Base-by-base conservation (phyloP, 1,139 yeast species). In the Zygoascus hellenicus region DNA sequence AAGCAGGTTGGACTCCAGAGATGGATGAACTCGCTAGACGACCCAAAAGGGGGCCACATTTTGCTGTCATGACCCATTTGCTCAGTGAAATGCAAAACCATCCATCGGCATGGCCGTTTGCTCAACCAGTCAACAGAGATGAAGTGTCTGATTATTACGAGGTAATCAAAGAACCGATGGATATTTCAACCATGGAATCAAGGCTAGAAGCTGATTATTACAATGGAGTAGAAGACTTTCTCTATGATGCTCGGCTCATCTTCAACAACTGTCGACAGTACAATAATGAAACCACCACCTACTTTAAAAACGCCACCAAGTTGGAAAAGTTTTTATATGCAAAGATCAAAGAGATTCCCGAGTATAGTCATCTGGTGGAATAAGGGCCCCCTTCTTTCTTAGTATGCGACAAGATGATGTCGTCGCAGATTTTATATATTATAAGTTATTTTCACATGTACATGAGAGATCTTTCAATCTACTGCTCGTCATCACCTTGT, bases 101-200 rank as follows among this genome's bases (percentile, higher is more conserved):
- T 64, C 95, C 97, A 0, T 86, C 96, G 1, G 94, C 97, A n/a
- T 92, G 98, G 98, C 98, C 99, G 28, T 94, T 94, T 67, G 79
- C 90, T 30, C 84, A 80, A 48, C 96, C 98, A 0, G 98, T 94
- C 13, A 88, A 84, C 64, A 80, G 80, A 59, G 95, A 88, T 43
- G 98, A 94, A 61, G 98, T 94, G 13, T 89, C 95, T 0, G 98
- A 94, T 65, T 94, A 94, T 63, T 92, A 92, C 63, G 95, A 88
- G 57, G 95, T 92, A 29, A 92, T 92, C 54, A 89, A 90, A 62
- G 97, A 92, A 63, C 98, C 99, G n/a, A 94, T 94, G 98, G 98
- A 94, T 64, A 70, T 92, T 48, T 80, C 94, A 26, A 89, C 97
- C 0, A 92, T 94, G 96, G 98, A 92, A 62, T 83, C 78, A 62